A percentile compares a stretch with the other conserved stretches of the same genome.
phyloP scores from a whole-genome alignment of 1,139 yeast genomes.

The Pichia sp. region DNA sequence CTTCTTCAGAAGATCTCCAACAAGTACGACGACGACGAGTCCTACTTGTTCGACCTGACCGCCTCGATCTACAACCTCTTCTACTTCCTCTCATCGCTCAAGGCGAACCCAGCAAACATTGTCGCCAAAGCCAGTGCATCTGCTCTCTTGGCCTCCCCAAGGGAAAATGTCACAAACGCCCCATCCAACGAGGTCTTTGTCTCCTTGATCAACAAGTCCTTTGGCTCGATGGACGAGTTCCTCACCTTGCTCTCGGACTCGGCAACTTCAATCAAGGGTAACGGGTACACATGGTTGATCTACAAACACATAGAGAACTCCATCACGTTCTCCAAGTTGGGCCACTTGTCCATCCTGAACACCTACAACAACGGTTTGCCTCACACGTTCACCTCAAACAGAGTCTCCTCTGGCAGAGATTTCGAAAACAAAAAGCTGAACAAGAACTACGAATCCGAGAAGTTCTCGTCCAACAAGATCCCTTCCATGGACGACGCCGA shows the following conservation, averaged over 20 bases:
- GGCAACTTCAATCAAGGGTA: conserved; percentile 63
- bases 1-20: conserved; percentile 41
- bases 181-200: conserved; percentile 35
- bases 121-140: conserved; percentile 28
- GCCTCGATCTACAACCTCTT: conserved; percentile 56
- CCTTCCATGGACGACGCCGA: conserved; percentile 35
- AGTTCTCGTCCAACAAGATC: conserved; percentile 15
- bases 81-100: conserved; percentile 55
- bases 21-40: conserved; percentile 29
- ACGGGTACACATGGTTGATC: conserved; percentile 62
- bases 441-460: conserved; percentile 6
- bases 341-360: conserved; percentile 56
- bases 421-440: conserved; percentile 21
- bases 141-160: conserved; percentile 34
- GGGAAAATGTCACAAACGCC: conserved; percentile 10
- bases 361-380: conserved; percentile 76
- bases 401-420: conserved; percentile 33
- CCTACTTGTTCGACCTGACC: conserved; percentile 51
- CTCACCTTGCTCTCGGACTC: conserved; percentile 59
- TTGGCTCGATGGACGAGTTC: conserved; percentile 68
- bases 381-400: conserved; percentile 50
- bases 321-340: conserved; percentile 24
- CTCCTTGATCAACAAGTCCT: conserved; percentile 41
- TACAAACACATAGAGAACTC: conserved; percentile 23
- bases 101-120: conserved; percentile 20